A percentile compares a stretch with the other conserved stretches of the same genome.
phyloP scores from a whole-genome alignment of 495 filamentous ascomycete species.

The Neurospora tetrasperma region DNA sequence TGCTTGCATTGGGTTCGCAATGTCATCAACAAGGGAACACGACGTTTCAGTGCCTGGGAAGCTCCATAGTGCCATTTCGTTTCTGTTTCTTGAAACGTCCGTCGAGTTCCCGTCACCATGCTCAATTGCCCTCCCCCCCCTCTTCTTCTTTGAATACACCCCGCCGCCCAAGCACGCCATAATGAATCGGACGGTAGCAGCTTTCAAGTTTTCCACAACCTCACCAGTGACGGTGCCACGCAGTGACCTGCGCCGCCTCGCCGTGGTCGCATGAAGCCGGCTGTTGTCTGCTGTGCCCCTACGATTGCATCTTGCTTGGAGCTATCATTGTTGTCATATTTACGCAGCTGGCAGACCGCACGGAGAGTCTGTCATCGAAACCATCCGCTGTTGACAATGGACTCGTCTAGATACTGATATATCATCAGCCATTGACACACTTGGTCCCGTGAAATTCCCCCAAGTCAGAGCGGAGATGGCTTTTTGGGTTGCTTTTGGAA shows the following conservation, averaged over 20 bases:
- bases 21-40: neutral
- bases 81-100: neutral
- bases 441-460: neutral
- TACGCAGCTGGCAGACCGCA: neutral
- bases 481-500: neutral
- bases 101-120: neutral
- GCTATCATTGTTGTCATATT: neutral
- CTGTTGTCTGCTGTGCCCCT: neutral
- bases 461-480: neutral
- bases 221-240: neutral
- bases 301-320: neutral
- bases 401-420: neutral
- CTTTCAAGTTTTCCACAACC: neutral
- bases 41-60: neutral
- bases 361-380: neutral
- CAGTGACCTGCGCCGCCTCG: neutral
- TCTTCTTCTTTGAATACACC: neutral
- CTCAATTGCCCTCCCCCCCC: neutral
- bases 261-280: neutral
- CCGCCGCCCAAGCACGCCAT: neutral
- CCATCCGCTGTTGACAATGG: neutral
- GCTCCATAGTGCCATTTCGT: neutral
- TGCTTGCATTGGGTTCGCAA: neutral
- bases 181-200: neutral
- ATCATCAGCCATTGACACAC: neutral